Conservation (phyloP, 352 stramenopile species). For the Pythium vanterpoolii region DNA sequence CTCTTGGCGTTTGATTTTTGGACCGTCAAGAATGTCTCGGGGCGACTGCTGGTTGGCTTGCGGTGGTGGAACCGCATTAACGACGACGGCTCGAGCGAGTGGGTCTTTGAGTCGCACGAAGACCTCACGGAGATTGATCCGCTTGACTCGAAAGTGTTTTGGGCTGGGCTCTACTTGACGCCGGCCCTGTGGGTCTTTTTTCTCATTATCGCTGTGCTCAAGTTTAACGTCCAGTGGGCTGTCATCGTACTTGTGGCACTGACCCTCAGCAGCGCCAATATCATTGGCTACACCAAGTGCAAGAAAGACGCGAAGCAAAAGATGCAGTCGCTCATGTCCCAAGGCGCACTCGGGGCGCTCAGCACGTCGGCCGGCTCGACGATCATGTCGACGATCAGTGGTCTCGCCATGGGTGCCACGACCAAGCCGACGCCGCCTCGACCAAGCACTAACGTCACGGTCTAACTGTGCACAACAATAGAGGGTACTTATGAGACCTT, state of each 20-base stretch:
- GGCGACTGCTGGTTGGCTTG: constrained; percentile 90
- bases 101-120: constrained; percentile 96
- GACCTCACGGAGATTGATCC: constrained; percentile 87
- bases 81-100: constrained; percentile 93
- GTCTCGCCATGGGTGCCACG: constrained; percentile 51
- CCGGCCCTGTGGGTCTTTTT: constrained; percentile 90
- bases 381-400: constrained; percentile 75
- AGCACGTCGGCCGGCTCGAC: constrained; percentile 63
- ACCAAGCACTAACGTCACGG: constrained; percentile 27
- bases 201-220: constrained; percentile 90
- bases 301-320: constrained; percentile 89
- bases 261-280: constrained; percentile 92
- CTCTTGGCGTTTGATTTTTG: constrained; percentile 98
- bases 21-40: constrained; percentile 95
- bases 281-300: constrained; percentile 98
- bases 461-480: constrained; percentile 26
- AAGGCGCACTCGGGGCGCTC: constrained; percentile 66
- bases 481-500: not conserved
- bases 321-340: constrained; percentile 81
- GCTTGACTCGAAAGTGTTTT: constrained; percentile 93
- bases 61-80: constrained; percentile 98
- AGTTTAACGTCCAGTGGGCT: constrained; percentile 94
- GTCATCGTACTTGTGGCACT: constrained; percentile 93
- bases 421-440: constrained; percentile 27
- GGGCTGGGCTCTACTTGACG: constrained; percentile 94